These are phyloP conservation scores for Collybiopsis luxurians DNA, from an alignment of 768 basidiomycete genomes.

Conservation along the genomic window DNA sequence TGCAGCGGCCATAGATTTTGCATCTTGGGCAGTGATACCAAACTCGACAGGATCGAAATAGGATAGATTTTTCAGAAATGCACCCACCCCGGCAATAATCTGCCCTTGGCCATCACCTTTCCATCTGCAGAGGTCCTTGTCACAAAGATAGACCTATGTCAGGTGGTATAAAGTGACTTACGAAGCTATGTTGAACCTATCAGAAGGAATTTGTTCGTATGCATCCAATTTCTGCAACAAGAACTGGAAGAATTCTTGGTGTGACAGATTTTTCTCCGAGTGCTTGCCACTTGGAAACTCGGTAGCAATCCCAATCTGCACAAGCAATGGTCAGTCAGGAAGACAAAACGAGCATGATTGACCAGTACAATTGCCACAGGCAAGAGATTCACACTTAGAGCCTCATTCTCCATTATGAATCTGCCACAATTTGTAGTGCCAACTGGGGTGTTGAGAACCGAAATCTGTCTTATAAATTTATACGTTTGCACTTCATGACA, in stretches of 20 bases:
- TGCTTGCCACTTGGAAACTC: constrained; percentile 34
- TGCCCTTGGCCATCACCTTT: neutral
- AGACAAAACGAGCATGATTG: no score
- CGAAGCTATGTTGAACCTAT: neutral
- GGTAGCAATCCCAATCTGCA: constrained; percentile 35
- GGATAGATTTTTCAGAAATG: constrained; percentile 28
- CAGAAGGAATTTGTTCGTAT: neutral
- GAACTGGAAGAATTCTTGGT: constrained; percentile 33
- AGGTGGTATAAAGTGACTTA: neutral
- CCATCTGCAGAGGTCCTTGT: neutral
- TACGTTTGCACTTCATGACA: no score
- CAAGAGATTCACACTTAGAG: no score
- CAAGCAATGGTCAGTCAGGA: neutral
- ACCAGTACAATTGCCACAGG: no score
- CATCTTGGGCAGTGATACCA: constrained; percentile 27
- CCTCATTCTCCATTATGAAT: no score
- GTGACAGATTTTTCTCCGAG: constrained; percentile 27
- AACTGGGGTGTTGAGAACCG: no score
- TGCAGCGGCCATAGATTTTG: constrained; percentile 22
- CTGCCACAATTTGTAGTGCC: no score
- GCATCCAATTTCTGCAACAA: constrained; percentile 29
- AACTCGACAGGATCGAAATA: constrained; percentile 29
- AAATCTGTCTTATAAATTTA: no score
- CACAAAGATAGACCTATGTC: neutral
- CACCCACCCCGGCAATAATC: constrained; percentile 10